phyloP scores from a whole-genome alignment of 2,329 filamentous ascomycete genomes.

The Beauveria bassiana region DNA sequence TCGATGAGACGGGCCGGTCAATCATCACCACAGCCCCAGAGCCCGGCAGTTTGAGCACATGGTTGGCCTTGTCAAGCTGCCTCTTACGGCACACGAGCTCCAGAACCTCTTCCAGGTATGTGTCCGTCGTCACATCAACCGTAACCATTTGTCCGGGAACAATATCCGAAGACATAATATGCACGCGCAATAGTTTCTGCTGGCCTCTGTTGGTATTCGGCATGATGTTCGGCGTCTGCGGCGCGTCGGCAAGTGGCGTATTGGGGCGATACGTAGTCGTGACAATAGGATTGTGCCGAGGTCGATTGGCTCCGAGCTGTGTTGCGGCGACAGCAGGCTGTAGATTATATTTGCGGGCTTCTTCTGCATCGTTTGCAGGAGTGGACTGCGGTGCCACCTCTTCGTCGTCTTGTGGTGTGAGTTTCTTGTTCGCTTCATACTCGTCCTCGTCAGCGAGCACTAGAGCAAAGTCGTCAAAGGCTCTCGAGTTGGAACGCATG shows the following conservation, averaged over 20 bases:
- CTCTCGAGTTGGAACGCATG: constrained; percentile 62
- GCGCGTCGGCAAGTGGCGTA: constrained; percentile 47
- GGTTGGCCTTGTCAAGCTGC: constrained; percentile 69
- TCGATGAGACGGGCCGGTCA: constrained; percentile 71
- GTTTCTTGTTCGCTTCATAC: constrained; percentile 59
- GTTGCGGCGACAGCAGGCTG: constrained; percentile 25
- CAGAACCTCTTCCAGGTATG: constrained; percentile 74
- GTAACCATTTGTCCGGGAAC: constrained; percentile 67
- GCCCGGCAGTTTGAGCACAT: constrained; percentile 69
- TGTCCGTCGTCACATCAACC: constrained; percentile 71
- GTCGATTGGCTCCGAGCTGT: constrained; percentile 23
- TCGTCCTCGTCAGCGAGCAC: constrained; percentile 63
- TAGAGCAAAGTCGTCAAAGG: constrained; percentile 76
- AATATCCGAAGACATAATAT: constrained; percentile 62
- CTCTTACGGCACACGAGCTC: constrained; percentile 71
- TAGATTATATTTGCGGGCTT: constrained; percentile 18
- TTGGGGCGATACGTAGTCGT: constrained; percentile 53
- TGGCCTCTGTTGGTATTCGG: constrained; percentile 48
- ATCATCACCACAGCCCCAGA: constrained; percentile 68
- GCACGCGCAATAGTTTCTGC: constrained; percentile 63
- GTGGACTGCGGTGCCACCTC: constrained; percentile 27
- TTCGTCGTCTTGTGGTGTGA: constrained; percentile 59
- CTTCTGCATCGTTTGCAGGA: constrained; percentile 14
- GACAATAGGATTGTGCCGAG: constrained; percentile 51
- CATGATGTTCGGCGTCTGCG: constrained; percentile 37